Evolutionary conservation across 139 green algal genomes (phyloP).

Genomic region (Chlorella ohadii): DNA sequence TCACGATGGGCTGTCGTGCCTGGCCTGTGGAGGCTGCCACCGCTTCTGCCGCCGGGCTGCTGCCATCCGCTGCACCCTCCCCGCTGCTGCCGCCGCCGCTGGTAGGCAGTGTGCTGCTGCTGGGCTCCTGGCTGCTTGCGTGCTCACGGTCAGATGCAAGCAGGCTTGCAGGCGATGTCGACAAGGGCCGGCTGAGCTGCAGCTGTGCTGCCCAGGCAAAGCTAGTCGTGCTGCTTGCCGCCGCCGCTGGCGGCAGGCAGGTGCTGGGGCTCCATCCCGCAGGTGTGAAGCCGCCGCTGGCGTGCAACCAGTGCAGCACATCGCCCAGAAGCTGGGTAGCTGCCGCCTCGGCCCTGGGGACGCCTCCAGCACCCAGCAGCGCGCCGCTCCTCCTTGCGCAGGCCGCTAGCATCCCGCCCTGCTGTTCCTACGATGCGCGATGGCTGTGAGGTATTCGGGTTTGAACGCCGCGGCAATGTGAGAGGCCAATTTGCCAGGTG

Average conservation of each 20-base stretch:
- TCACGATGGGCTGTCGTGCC: neutral
- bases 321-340: neutral
- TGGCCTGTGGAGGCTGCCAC: neutral
- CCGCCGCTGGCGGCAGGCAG: neutral
- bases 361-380: neutral
- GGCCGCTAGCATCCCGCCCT: neutral
- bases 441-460: too few relatives aligned
- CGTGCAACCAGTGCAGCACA: too few relatives aligned
- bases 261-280: neutral
- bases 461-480: too few relatives aligned
- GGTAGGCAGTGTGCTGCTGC: neutral
- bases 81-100: neutral
- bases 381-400: neutral
- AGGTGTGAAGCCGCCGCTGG: too few relatives aligned
- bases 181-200: neutral
- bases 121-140: neutral
- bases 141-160: neutral
- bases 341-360: neutral
- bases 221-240: neutral
- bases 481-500: too few relatives aligned
- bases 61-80: neutral
- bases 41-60: neutral
- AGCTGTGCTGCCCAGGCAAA: neutral
- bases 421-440: too few relatives aligned
- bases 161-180: neutral